phyloP scores from a whole-genome alignment of 495 filamentous ascomycete genomes.

The Penicillium verhagenii region DNA sequence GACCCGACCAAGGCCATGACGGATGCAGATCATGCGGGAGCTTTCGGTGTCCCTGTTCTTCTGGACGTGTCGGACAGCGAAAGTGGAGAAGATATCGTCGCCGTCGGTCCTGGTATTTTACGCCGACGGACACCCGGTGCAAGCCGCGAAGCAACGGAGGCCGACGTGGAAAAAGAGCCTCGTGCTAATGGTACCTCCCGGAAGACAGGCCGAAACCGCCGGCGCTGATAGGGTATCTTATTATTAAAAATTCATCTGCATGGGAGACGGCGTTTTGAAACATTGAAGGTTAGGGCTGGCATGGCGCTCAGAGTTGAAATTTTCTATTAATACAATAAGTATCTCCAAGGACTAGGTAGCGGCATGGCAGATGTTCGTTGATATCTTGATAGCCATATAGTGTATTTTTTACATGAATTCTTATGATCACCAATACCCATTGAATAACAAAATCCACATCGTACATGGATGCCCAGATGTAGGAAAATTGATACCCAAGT shows the following conservation, averaged over 20 bases:
- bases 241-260: slow-evolving; percentile 5
- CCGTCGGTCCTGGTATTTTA: slow-evolving; percentile 81
- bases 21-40: slow-evolving; percentile 48
- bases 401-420: no score
- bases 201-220: slow-evolving; percentile 13
- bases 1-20: slow-evolving; percentile 59
- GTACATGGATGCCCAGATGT: no score
- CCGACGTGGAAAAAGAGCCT: slow-evolving; percentile 41
- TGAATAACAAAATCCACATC: background rate
- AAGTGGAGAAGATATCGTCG: slow-evolving; percentile 84
- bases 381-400: no score
- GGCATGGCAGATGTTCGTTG: no score
- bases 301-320: no score
- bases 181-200: slow-evolving; percentile 14
- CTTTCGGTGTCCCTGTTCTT: slow-evolving; percentile 84
- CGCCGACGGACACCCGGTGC: slow-evolving; percentile 68
- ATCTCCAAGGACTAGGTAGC: no score
- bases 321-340: no score
- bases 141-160: slow-evolving; percentile 45
- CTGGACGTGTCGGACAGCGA: slow-evolving; percentile 74
- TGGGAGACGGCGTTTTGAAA: slow-evolving; percentile 10
- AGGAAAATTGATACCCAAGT: no score
- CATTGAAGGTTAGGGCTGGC: no score
- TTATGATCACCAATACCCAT: background rate
- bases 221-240: slow-evolving; percentile 22